Evolutionary conservation across 371 early-diverging fungal species (phyloP).

Genomic region (Mortierella sp.): DNA sequence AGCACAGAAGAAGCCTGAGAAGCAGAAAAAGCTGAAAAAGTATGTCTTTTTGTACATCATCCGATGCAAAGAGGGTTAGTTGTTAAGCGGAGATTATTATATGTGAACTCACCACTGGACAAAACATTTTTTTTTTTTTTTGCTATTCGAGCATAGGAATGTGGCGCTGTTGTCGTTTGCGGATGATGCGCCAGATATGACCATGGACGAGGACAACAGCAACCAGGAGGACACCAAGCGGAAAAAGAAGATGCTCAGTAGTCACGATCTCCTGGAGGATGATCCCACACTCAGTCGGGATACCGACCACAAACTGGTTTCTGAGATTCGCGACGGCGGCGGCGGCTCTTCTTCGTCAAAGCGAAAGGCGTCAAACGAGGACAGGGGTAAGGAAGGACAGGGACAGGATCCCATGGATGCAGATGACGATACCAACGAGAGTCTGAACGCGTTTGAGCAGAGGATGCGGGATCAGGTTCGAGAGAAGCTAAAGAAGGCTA

Average conservation of each 20-base stretch:
- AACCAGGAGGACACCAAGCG: conserved; percentile 26
- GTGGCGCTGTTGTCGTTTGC: conserved; percentile 91
- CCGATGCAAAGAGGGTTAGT: not conserved
- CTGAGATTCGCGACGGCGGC: not conserved
- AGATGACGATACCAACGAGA: conserved; percentile 46
- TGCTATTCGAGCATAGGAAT: conserved; percentile 66
- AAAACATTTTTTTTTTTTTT: not conserved
- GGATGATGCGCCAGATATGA: conserved; percentile 79
- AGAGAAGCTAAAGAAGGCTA: conserved; percentile 36
- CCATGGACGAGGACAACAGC: conserved; percentile 48
- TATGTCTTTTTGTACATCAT: conserved; percentile 30
- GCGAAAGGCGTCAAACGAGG: conserved; percentile 7
- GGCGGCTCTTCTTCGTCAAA: not conserved
- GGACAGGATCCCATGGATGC: conserved; percentile 15
- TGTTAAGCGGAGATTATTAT: no score
- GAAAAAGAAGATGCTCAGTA: conserved; percentile 74
- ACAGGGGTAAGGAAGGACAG: not conserved
- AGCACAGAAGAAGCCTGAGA: conserved; percentile 62
- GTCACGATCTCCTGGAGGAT: conserved; percentile 80
- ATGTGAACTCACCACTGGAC: no score
- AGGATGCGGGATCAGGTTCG: conserved; percentile 64
- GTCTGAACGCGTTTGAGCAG: conserved; percentile 59
- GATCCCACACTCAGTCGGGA: conserved; percentile 68
- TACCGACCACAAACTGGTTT: conserved; percentile 43
- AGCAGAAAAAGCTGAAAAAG: conserved; percentile 76